phyloP scores from a whole-genome alignment of 2,329 filamentous ascomycete species.

The Fusarium sp. region DNA sequence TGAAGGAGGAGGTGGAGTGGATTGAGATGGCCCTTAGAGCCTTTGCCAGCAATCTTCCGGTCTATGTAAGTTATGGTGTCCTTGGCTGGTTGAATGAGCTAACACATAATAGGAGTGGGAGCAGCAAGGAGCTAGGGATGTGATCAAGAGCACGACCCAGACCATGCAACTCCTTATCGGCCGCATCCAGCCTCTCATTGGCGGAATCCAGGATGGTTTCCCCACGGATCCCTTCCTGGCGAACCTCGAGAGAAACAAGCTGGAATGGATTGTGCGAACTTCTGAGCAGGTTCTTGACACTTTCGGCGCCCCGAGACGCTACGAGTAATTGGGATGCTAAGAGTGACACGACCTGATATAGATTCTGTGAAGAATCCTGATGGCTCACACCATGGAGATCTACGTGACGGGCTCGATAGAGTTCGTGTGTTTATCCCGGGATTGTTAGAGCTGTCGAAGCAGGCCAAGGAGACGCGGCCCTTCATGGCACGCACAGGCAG shows the following conservation, averaged over 20 bases:
- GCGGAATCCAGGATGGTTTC: conserved; percentile 51
- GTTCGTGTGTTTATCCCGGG: neutral
- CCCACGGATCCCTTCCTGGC: conserved; percentile 55
- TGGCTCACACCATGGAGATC: conserved; percentile 5
- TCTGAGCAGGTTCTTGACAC: conserved; percentile 52
- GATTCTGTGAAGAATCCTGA: conserved; percentile 12
- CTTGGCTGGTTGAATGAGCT: neutral
- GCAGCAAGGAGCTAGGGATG: conserved; percentile 50
- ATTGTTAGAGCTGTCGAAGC: conserved; percentile 24
- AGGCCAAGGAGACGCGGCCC: conserved; percentile 24
- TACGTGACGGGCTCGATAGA: conserved; percentile 2
- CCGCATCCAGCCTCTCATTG: conserved; percentile 51
- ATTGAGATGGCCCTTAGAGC: conserved; percentile 70
- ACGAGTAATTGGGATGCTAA: conserved; percentile 42
- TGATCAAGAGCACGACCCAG: conserved; percentile 54
- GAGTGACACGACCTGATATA: conserved; percentile 9
- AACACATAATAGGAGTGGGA: conserved; percentile 53
- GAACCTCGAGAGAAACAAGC: conserved; percentile 53
- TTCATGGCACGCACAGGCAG: conserved; percentile 12
- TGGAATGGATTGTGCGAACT: conserved; percentile 54
- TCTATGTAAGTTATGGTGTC: conserved; percentile 59
- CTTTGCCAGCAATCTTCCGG: conserved; percentile 61
- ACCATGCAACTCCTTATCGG: conserved; percentile 55
- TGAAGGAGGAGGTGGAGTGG: conserved; percentile 70
- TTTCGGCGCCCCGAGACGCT: conserved; percentile 46